phyloP scores from a whole-genome alignment of 2,329 filamentous ascomycete genomes.

The Verticillium albo-atrum region DNA sequence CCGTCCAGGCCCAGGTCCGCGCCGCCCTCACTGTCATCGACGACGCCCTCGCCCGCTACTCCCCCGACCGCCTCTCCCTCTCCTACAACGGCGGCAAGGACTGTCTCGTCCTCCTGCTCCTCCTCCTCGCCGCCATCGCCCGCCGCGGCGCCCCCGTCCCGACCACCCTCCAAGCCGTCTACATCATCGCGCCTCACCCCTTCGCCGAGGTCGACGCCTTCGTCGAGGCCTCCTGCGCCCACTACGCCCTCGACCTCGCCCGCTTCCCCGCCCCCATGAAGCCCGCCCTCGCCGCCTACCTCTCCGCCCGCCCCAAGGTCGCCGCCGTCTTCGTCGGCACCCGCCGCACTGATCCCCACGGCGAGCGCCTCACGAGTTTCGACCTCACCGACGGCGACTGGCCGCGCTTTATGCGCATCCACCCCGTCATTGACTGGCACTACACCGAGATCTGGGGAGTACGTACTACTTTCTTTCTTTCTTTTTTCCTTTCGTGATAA shows the following conservation, averaged over 20 bases:
- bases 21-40: conserved; percentile 69
- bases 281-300: conserved; percentile 72
- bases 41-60: conserved; percentile 73
- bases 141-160: conserved; percentile 29
- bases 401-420: conserved; percentile 88
- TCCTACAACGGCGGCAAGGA: conserved; percentile 99
- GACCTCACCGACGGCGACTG: conserved; percentile 84
- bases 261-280: conserved; percentile 79
- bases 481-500: background rate
- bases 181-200: conserved; percentile 80
- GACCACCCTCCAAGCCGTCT: conserved; percentile 67
- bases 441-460: conserved; percentile 94
- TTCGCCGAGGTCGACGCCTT: conserved; percentile 86
- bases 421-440: conserved; percentile 97
- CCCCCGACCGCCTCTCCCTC: conserved; percentile 73
- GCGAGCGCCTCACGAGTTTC: conserved; percentile 72
- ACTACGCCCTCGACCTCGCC: conserved; percentile 72
- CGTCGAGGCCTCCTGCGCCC: conserved; percentile 58
- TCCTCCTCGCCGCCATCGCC: conserved; percentile 68
- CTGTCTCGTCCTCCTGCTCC: conserved; percentile 84
- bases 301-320: conserved; percentile 59
- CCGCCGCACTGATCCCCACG: conserved; percentile 86
- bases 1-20: conserved; percentile 70
- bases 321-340: conserved; percentile 85
- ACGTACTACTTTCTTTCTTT: no score